phyloP scores from a whole-genome alignment of 306 rosid genomes.

The Pueraria montana region DNA sequence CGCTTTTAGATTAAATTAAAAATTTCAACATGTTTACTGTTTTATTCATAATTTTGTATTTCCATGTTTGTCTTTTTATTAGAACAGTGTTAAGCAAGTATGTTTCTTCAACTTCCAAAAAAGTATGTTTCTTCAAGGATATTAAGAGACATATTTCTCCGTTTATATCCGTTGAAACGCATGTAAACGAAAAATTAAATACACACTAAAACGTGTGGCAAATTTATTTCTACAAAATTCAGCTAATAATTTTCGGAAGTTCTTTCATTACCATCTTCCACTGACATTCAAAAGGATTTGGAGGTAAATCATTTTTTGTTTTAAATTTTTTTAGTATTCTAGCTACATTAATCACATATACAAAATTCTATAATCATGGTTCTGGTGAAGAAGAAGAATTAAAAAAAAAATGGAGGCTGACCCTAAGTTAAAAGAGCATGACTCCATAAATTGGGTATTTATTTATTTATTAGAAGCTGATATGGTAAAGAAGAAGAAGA shows the following conservation, averaged over 20 bases:
- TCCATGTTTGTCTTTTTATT: background rate
- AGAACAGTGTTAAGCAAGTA: background rate
- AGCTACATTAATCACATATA: slow-evolving; percentile 11
- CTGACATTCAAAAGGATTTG: slow-evolving; percentile 13
- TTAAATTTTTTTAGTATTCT: background rate
- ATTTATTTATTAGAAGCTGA: no score
- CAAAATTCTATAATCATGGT: slow-evolving; percentile 15
- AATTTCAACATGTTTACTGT: background rate
- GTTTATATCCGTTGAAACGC: background rate
- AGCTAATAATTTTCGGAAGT: background rate
- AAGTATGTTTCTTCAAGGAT: background rate
- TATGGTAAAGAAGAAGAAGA: no score
- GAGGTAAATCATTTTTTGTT: slow-evolving; percentile 8
- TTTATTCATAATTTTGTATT: background rate
- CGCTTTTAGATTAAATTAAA: background rate
- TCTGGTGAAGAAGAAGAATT: background rate
- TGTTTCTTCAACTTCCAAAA: background rate
- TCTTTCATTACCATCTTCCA: slow-evolving; percentile 15
- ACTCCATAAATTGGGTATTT: no score
- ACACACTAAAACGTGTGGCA: background rate
- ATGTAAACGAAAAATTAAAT: background rate
- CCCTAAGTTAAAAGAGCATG: no score
- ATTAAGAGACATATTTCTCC: background rate
- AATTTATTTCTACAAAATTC: background rate
- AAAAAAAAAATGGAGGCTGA: no score